Evolutionary conservation across 2,329 filamentous ascomycete species (phyloP), one percentile per base, ranked within the genome.

Genomic region (Orbilia ellipsospora): DNA sequence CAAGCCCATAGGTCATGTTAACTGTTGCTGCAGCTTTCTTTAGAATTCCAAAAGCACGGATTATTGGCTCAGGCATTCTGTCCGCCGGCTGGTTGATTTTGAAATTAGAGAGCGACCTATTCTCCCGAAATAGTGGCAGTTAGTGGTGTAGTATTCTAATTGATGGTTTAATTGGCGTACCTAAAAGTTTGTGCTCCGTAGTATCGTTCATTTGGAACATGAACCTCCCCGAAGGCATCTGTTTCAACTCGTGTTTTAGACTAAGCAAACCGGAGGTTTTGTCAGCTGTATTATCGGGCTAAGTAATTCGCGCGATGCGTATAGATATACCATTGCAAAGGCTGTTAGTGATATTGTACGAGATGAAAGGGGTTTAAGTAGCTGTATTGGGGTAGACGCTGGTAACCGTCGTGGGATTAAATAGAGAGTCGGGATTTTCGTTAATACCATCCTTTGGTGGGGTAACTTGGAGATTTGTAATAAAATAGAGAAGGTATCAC

Each of bases 81-180:
- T 99, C 95, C 85, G 97, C 93, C 76, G 95, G 95, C 87, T 98
- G 95, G 86, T 98, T 98, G 89, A 99, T 98, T 84, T 91, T 91
- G 88, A 99, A 99, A 87, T 99, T 99, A 84, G 92, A 90, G 83
- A 98, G 88, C 62, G 94, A 98, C 79, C 85, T 86, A 70, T 51
- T 62, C 8, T 4, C 28, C 55, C 8, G 2, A 18, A 12, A 4
- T 31, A 36, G 36, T 16, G 45, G 16, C 51, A 6, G 20, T 26
- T 42, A 20, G 16, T 59, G 48, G 20, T 15, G 45, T 13, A 10
- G 20, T 8, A n/a, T 13, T 48, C 13, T 5, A 18, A 48, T 4
- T 12, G 13, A 16, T 51, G 26, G 51, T 16, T 13, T 13, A 20
- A 31, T 20, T n/a, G 23, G 18, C 36, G 15, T 12, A 67, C 83